Evolutionary conservation across 2,329 filamentous ascomycete species (phyloP), one percentile per base, ranked within the genome.

Genomic region (Colletotrichum truncatum): DNA sequence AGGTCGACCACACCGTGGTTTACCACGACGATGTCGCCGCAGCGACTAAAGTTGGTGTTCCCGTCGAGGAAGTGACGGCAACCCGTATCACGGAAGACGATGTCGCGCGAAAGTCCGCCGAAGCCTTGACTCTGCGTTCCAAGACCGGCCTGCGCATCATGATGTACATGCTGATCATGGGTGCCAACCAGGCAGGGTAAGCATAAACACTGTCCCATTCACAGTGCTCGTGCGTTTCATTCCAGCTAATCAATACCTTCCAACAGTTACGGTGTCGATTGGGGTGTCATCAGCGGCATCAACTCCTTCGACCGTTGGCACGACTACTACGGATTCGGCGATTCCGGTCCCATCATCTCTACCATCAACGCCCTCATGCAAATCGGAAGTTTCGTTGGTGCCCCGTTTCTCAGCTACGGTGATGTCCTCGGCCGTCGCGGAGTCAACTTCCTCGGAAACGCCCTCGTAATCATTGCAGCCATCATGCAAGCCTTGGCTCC

Each of bases 351-450:
- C 14, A 79, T 76, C 12, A 78, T 77, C 23, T 80, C 79, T 2
- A 76, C 80, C 2, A 76, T 84, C 54, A 84, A 82, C 57, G 80
- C 81, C 2, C 71, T 84, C 36, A 84, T 84, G 82, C 79, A 76
- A 10, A 81, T 84, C 38, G 81, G 81, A 23, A 80, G 73, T 6
- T 78, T 84, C 49, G 75, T 76, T 57, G 83, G 84, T 16, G 80
- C 84, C 4, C 84, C 83, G 0, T 83, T 86, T 49, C 77, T 85
- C 55, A 77, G 79, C 6, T 76, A 85, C 7, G 80, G 82, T 66
- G 84, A 86, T 71, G 76, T 84, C 7, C 80, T 85, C 68, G 84
- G 85, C 45, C 80, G 84, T 58, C 81, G 84, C 64, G 82, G 81
- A 6, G 76, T 82, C 71, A 83, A 81, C 66, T 83, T 83, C 51